Evolutionary conservation across 2,329 filamentous ascomycete genomes (phyloP).

Genomic region (Botrytis elliptica): DNA sequence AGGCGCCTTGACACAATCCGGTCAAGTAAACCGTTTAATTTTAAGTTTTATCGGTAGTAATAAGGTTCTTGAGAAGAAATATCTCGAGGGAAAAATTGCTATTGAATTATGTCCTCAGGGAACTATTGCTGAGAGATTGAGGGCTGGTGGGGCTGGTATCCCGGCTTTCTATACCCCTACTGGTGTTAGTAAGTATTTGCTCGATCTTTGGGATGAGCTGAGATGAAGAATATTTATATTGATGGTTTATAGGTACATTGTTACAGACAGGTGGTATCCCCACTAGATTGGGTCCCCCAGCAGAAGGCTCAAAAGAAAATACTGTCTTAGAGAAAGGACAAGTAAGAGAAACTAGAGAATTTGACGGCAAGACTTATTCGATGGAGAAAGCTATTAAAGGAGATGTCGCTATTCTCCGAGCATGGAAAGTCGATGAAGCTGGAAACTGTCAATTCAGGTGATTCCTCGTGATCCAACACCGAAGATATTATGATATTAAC

Average conservation of each 20-base stretch:
- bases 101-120: constrained; percentile 75
- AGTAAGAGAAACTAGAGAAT: constrained; percentile 68
- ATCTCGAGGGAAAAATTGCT: constrained; percentile 68
- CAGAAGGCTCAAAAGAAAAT: constrained; percentile 36
- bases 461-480: constrained; percentile 33
- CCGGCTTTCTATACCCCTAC: constrained; percentile 79
- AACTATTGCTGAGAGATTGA: constrained; percentile 67
- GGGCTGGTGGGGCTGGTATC: constrained; percentile 71
- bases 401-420: constrained; percentile 74
- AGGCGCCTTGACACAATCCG: constrained; percentile 63
- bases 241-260: constrained; percentile 50
- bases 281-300: constrained; percentile 56
- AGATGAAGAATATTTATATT: neutral
- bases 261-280: constrained; percentile 69
- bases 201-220: too few species aligned
- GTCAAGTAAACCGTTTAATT: constrained; percentile 69
- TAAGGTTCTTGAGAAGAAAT: constrained; percentile 70
- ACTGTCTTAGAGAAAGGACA: constrained; percentile 60
- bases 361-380: constrained; percentile 69
- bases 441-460: constrained; percentile 60
- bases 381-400: constrained; percentile 75
- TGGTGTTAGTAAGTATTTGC: constrained; percentile 54
- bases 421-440: constrained; percentile 72
- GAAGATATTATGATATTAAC: neutral
- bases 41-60: constrained; percentile 75